Evolutionary conservation across 768 basidiomycete genomes (phyloP).

Genomic region (Termitomyces sp.): DNA sequence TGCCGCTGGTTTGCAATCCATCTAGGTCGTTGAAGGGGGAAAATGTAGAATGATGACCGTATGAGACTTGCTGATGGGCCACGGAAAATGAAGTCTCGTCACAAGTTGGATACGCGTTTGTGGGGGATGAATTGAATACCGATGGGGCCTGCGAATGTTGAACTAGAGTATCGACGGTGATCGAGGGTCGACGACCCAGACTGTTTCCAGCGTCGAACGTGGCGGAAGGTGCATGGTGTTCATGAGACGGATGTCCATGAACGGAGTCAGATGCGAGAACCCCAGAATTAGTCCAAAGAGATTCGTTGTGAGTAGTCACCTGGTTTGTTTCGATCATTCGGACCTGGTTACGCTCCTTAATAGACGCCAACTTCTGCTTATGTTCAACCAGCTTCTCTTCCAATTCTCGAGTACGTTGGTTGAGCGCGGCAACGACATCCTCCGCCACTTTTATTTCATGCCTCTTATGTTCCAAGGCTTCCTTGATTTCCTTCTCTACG

Average conservation of each 20-base stretch:
- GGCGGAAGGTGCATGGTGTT: slow-evolving; percentile 10
- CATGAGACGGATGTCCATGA: slow-evolving; percentile 19
- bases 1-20: slow-evolving; percentile 15
- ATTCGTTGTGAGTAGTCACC: slow-evolving; percentile 22
- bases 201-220: slow-evolving; percentile 10
- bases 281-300: slow-evolving; percentile 18
- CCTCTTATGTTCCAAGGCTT: slow-evolving; percentile 53
- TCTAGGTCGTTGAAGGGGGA: slow-evolving; percentile 55
- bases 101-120: slow-evolving; percentile 39
- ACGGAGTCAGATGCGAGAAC: slow-evolving; percentile 5
- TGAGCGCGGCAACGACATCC: slow-evolving; percentile 62
- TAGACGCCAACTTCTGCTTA: slow-evolving; percentile 55
- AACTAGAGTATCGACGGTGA: slow-evolving; percentile 18
- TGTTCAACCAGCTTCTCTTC: slow-evolving; percentile 69
- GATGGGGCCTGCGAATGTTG: slow-evolving; percentile 30
- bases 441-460: slow-evolving; percentile 65
- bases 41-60: slow-evolving; percentile 32
- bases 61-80: slow-evolving; percentile 16
- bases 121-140: slow-evolving; percentile 20
- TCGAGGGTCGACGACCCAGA: slow-evolving; percentile 16
- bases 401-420: slow-evolving; percentile 65
- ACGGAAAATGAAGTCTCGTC: slow-evolving; percentile 38
- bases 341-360: slow-evolving; percentile 58
- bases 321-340: slow-evolving; percentile 37
- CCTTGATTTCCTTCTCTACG: slow-evolving; percentile 51